Conservation (phyloP, 2,329 filamentous ascomycete species). For the Ceratocystis eucalypticola region DNA sequence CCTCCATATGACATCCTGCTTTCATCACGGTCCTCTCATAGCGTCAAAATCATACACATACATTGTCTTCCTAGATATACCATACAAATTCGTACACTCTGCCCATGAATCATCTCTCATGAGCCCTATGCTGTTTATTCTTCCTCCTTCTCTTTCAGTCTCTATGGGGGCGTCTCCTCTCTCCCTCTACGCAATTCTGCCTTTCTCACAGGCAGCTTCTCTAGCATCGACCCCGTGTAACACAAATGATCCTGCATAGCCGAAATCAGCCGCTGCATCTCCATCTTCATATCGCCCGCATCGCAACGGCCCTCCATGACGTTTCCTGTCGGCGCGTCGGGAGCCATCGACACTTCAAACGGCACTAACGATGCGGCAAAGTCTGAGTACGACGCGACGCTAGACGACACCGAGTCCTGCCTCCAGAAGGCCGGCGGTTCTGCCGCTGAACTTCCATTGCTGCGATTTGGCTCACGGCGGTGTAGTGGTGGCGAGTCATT, state of each 20-base stretch:
- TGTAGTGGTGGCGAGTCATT: constrained; percentile 12
- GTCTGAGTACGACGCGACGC: constrained; percentile 10
- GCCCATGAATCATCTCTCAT: not conserved
- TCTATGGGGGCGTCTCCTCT: constrained; percentile 12
- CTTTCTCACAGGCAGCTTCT: constrained; percentile 16
- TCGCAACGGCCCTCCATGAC: constrained; percentile 18
- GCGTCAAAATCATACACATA: not conserved
- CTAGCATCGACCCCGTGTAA: constrained; percentile 18
- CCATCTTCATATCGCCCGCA: constrained; percentile 16
- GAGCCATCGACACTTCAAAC: constrained; percentile 15
- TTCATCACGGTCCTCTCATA: too few species aligned
- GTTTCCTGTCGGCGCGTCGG: constrained; percentile 6
- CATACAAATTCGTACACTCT: not conserved
- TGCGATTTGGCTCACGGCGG: not conserved
- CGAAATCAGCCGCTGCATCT: constrained; percentile 18
- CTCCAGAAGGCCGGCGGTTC: constrained; percentile 8
- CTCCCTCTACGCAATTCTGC: constrained; percentile 16
- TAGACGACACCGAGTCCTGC: constrained; percentile 6
- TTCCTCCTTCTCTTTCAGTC: not conserved
- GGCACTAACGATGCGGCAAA: constrained; percentile 14
- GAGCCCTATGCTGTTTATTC: not conserved
- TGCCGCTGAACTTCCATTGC: constrained; percentile 7
- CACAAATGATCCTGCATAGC: constrained; percentile 17
- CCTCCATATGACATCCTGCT: too few species aligned
- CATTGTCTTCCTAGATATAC: not conserved